A percentile compares a stretch with the other conserved stretches of the same genome.
Conservation (phyloP, 1,139 yeast genomes). For the Scheffersomyces titani region DNA sequence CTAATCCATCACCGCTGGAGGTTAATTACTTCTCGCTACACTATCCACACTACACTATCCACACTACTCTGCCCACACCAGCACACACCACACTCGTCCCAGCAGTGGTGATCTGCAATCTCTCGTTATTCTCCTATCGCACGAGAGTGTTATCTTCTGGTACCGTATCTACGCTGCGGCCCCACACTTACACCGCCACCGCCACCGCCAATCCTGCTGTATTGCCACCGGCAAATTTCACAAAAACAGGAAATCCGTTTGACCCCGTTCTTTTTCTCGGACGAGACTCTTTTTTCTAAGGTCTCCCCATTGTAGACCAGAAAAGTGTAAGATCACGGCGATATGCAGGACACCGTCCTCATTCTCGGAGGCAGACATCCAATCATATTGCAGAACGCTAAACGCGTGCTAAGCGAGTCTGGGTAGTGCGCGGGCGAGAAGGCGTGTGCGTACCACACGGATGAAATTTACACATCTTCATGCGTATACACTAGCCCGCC, state of each 20-base stretch:
- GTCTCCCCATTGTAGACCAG: background rate
- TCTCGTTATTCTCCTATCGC: background rate
- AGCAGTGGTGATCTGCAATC: too few relatives aligned
- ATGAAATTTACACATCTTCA: background rate
- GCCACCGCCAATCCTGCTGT: background rate
- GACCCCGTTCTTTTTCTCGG: constrained; percentile 16
- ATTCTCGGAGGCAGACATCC: background rate
- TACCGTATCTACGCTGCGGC: background rate
- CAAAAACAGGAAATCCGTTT: constrained; percentile 19
- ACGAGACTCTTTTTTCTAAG: background rate
- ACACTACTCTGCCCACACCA: background rate
- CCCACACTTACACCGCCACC: background rate
- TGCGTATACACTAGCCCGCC: background rate
- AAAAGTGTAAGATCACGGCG: background rate
- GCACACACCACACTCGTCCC: background rate
- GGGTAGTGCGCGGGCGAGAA: background rate
- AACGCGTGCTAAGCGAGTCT: background rate
- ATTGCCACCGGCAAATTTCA: constrained; percentile 1
- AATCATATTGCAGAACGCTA: background rate
- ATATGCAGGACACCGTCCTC: background rate
- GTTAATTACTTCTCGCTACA: background rate
- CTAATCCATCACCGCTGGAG: background rate
- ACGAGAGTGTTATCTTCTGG: background rate
- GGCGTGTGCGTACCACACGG: background rate
- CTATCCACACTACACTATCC: background rate